Evolutionary conservation across 768 basidiomycete species (phyloP), one percentile per base, ranked within the genome.

Genomic region (Agaricus blazei): DNA sequence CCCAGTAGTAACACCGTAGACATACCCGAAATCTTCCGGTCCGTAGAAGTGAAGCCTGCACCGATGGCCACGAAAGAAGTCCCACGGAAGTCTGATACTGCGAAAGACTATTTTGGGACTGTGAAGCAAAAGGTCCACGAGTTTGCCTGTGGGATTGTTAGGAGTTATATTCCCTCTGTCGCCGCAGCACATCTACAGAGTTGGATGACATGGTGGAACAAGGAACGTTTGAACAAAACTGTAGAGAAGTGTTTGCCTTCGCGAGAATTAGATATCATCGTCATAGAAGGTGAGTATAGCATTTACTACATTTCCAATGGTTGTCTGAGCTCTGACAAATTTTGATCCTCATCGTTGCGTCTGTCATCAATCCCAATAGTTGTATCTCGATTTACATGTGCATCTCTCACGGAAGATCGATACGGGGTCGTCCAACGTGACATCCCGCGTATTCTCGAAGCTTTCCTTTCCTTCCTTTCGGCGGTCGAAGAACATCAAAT

Each of bases 371-470:
- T 49, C 55, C 6, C 41, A 37, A 14, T 60, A 91, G 90, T 82
- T 4, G 73, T 94, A 3, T 80, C 87, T 1, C 76, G 79, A 48
- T 72, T 93, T 7, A 76, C 80, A 6, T 87, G 84, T 56, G 82
- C 85, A 0, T 93, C 92, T 3, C 70, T 94, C 12, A 74, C 75
- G 1, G 93, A 93, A 66, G 92, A 95, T 70, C 76, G 78, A 19
- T 93, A 86, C 63, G 92, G 92, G 23, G 80, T 85, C 34, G 89
- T 93, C 11, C 93, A 94, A 65, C 76, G 88, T 9, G 93, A 94
- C 64, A 89, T 92, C 19, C 87, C 91, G 0, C 84, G 82, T 57
- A 83, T 92, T 28, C 67, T 95, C 2, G 92, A 95, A 66, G 87
- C 87, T 0, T 72, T 93, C 59, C 65, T 88, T 11, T 78, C 78